Percentiles rank a stretch among this genome's conserved stretches.
Evolutionary conservation across 73 alveolate genomes (phyloP).

Genomic region (Tetrahymena elliotti): DNA sequence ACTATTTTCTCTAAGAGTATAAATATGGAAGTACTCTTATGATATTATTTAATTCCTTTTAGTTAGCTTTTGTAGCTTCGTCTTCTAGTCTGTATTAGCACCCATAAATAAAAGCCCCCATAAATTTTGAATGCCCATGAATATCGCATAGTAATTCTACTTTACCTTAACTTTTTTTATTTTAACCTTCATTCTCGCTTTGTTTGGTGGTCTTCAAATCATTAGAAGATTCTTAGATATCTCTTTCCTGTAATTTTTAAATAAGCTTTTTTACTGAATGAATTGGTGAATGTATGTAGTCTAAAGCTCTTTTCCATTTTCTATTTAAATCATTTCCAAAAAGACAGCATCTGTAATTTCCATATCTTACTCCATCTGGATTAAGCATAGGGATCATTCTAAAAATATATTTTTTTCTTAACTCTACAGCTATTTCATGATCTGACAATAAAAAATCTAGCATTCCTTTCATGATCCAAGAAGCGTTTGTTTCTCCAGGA

Average conservation of each 20-base stretch:
- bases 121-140: conserved; percentile 79
- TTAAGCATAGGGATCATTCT: conserved; percentile 80
- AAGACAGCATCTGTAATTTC: conserved; percentile 76
- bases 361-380: conserved; percentile 79
- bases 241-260: conserved; percentile 45
- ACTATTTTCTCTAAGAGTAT: conserved; percentile 16
- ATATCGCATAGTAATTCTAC: conserved; percentile 68
- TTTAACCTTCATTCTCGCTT: conserved; percentile 40
- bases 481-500: conserved; percentile 86
- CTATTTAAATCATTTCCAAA: conserved; percentile 88
- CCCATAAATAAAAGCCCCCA: conserved; percentile 76
- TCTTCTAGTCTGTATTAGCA: conserved; percentile 48
- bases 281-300: conserved; percentile 77
- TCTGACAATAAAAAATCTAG: conserved; percentile 69
- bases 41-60: conserved; percentile 11
- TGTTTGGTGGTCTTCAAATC: neutral
- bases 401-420: conserved; percentile 70
- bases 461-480: conserved; percentile 75
- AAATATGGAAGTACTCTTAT: conserved; percentile 45
- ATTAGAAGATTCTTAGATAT: neutral
- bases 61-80: conserved; percentile 39
- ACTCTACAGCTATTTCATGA: conserved; percentile 58
- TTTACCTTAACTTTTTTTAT: neutral
- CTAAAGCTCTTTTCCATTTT: conserved; percentile 81
- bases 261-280: conserved; percentile 49